Base-by-base conservation (phyloP, 768 basidiomycete species). In the Lepiota brunneoincarnata region DNA sequence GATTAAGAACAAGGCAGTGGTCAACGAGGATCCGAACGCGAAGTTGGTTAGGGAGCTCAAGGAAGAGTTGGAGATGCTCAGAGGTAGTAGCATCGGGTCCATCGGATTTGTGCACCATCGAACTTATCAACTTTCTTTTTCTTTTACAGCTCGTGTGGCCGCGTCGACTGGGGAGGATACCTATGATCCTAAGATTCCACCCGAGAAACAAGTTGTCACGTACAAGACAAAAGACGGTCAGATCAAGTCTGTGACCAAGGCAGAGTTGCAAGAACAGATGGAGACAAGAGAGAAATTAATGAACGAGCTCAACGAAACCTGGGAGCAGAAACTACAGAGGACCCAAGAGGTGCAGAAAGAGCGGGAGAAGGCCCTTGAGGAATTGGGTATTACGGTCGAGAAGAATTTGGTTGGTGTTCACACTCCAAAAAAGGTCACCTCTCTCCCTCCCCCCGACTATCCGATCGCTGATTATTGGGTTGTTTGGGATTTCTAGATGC, bases 11-110 rank as follows among this genome's bases (percentile, higher is more conserved):
- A 96, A 98, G 76, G 96, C 97, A 14, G 85, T 98, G 55, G 91
- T 99, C 60, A 99, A 99, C 73, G 97, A 99, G 75, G 97, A 99
- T 80, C 97, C 97, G 28, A 99, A 98, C 64, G 96, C 96, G 66
- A 98, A 93, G 76, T 88, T 99, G 54, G 95, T 99, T 54, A 87
- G 95, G 44, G 96, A 98, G 72, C 89, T 99, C 69, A 99, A 98
- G 72, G 97, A 98, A 75, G 97, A 99, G 72, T 76, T 99, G 40
- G 92, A 96, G 67, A 77, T 90, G 73, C 87, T 98, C 42, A 82
- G 93, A 77, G 87, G 87, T 86, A 70, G n/a, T n/a, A 65, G 75
- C 45, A 37, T 51, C 50, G 56, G 60, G 23, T 55, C 51, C 23
- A 42, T 52, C 10, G 54, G 56, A 57, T 44, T 57, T 51, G 34